Conservation (phyloP, 2,329 filamentous ascomycete genomes). For the Phoma sp. region DNA sequence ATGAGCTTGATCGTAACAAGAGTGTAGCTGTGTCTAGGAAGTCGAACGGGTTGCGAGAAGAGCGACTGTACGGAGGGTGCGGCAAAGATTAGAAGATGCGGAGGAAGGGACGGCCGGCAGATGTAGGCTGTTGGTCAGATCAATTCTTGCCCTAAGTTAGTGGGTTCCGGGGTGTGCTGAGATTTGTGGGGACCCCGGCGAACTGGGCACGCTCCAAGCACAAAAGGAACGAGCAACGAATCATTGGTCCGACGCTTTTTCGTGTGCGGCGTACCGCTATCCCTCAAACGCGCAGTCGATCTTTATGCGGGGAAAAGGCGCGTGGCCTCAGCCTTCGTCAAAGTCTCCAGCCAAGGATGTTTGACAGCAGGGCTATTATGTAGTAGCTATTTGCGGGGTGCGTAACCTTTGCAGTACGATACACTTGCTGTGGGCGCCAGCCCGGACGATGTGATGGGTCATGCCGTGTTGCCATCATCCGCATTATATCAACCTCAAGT, state of each 20-base stretch:
- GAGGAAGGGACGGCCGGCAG: conserved; percentile 32
- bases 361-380: neutral
- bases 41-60: conserved; percentile 12
- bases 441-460: conserved; percentile 24
- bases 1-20: neutral
- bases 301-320: conserved; percentile 23
- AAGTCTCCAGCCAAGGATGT: neutral
- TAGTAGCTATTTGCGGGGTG: conserved; percentile 14
- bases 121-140: conserved; percentile 27
- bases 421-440: conserved; percentile 21
- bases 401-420: conserved; percentile 13
- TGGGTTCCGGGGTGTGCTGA: conserved; percentile 24
- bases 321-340: conserved; percentile 15
- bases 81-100: conserved; percentile 23
- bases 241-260: conserved; percentile 40
- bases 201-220: conserved; percentile 30
- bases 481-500: conserved; percentile 1
- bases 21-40: conserved; percentile 7
- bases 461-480: conserved; percentile 9
- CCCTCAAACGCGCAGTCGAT: conserved; percentile 22
- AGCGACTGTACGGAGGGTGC: conserved; percentile 17
- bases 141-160: conserved; percentile 25
- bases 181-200: conserved; percentile 21
- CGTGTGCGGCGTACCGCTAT: conserved; percentile 33
- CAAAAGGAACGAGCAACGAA: conserved; percentile 19